Base-by-base conservation (phyloP, 371 early-diverging fungal genomes). In the Lichtheimia corymbifera region DNA sequence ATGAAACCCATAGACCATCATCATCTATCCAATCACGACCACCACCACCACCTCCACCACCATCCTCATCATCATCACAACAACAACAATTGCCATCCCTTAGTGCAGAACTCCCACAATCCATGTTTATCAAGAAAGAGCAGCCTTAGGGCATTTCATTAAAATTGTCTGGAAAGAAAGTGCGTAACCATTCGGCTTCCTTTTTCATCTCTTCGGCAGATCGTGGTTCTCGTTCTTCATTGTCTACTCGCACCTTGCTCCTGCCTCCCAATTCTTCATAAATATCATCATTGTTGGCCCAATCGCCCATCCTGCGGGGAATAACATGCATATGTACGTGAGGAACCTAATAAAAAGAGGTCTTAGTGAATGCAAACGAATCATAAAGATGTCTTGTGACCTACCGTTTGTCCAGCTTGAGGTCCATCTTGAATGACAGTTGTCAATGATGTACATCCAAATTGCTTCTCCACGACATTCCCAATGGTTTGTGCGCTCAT, bases 241-340 rank as follows among this genome's bases (percentile, higher is more conserved):
- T 83, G 66, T 92, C 93, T 0, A 83, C 85, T 4, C 81, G 77
- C n/a, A 66, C 71, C 9, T 71, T 67, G 20, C 78, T 77, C 50
- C 72, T 74, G 9, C 61, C 65, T 25, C 93, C 82, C 42, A 96
- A 81, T 24, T 87, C 95, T 20, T 79, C 74, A 65, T 97, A 96
- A 44, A 96, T 88, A 59, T 94, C 94, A 68, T 97, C 96, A 64
- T 96, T 97, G 61, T 91, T 82, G 6, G 75, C 76, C 79, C 83
- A 96, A 67, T 98, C 97, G 17, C 91, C 91, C 18, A 66, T 64
- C 28, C 74, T 81, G 35, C 97, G 86, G 28, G 99, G 97, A 55
- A 99, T 90, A 43, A 99, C 67, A 74, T 99, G 99, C 59, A 97
- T 79, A 69, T 99, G 99, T 28, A 93, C 93, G 78, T 99, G 99